phyloP scores from a whole-genome alignment of 345 rosid species.

The Citrus unshiu region DNA sequence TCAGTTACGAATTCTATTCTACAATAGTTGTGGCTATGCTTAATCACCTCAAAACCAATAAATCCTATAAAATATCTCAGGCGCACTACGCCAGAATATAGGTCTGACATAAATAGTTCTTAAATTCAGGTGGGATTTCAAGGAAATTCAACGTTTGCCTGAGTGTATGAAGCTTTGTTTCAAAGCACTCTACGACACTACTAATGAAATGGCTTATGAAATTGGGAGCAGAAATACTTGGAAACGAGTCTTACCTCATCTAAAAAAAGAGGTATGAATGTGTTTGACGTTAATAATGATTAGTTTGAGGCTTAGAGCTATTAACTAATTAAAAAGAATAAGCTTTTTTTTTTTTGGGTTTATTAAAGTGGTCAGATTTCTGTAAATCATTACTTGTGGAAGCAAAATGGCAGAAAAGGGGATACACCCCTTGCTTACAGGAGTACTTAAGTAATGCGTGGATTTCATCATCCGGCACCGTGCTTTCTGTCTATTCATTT shows the following conservation, averaged over 20 bases:
- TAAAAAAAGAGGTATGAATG: conserved; percentile 36
- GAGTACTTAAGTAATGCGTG: conserved; percentile 45
- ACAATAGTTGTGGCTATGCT: no score
- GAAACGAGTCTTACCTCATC: conserved; percentile 20
- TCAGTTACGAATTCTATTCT: no score
- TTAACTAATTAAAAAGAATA: background rate
- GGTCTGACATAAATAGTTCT: background rate
- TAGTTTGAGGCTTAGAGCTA: no score
- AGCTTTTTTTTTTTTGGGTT: no score
- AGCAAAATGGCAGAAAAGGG: conserved; percentile 42
- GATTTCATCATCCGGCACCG: conserved; percentile 38
- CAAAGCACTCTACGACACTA: conserved; percentile 25
- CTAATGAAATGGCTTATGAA: conserved; percentile 36
- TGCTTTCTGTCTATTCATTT: conserved; percentile 31
- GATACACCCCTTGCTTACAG: conserved; percentile 32
- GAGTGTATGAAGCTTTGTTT: conserved; percentile 48
- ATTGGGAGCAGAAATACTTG: conserved; percentile 26
- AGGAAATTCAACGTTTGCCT: conserved; percentile 27
- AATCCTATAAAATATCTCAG: background rate
- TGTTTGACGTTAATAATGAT: background rate
- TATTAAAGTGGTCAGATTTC: conserved; percentile 48
- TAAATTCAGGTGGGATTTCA: conserved; percentile 36
- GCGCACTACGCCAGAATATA: background rate
- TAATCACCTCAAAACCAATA: no score
- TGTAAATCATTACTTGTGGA: conserved; percentile 44